Conservation (phyloP, 352 stramenopile species). For the Globisporangium barbulae region DNA sequence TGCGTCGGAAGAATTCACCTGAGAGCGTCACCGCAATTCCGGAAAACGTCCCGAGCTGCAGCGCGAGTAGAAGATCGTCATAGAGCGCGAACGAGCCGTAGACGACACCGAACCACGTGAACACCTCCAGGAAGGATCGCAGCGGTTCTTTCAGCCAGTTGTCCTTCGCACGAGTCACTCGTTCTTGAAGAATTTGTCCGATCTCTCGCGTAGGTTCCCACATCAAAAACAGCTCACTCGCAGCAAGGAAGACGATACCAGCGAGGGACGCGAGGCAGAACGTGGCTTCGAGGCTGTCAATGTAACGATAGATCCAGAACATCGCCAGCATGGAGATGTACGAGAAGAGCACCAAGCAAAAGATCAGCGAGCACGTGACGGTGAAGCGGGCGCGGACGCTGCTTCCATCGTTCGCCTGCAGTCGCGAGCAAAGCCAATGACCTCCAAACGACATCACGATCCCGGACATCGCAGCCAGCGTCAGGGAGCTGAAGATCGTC, state of each 20-base stretch:
- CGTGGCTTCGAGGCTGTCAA: conserved; percentile 80
- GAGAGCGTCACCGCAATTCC: conserved; percentile 78
- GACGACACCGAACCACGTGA: conserved; percentile 80
- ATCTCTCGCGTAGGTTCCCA: conserved; percentile 75
- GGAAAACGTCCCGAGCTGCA: conserved; percentile 82
- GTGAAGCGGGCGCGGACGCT: conserved; percentile 58
- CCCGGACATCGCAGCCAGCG: conserved; percentile 63
- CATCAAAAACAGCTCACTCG: conserved; percentile 78
- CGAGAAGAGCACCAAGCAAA: conserved; percentile 67
- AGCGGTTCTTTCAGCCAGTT: conserved; percentile 79
- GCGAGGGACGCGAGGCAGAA: conserved; percentile 79
- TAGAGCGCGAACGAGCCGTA: conserved; percentile 82
- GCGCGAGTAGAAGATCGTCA: conserved; percentile 66
- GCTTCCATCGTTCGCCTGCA: conserved; percentile 55
- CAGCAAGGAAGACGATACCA: conserved; percentile 76
- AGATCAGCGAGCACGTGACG: conserved; percentile 69
- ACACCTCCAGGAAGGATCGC: conserved; percentile 78
- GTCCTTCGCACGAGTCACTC: conserved; percentile 69
- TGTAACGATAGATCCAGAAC: conserved; percentile 82
- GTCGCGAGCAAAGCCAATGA: conserved; percentile 59
- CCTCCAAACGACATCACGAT: conserved; percentile 75
- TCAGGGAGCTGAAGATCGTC: conserved; percentile 70
- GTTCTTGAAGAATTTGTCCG: conserved; percentile 67
- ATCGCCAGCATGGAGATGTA: conserved; percentile 71
- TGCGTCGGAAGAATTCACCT: conserved; percentile 71